phyloP scores from a whole-genome alignment of 2,329 filamentous ascomycete genomes.

The Neopestalotiopsis sp. region DNA sequence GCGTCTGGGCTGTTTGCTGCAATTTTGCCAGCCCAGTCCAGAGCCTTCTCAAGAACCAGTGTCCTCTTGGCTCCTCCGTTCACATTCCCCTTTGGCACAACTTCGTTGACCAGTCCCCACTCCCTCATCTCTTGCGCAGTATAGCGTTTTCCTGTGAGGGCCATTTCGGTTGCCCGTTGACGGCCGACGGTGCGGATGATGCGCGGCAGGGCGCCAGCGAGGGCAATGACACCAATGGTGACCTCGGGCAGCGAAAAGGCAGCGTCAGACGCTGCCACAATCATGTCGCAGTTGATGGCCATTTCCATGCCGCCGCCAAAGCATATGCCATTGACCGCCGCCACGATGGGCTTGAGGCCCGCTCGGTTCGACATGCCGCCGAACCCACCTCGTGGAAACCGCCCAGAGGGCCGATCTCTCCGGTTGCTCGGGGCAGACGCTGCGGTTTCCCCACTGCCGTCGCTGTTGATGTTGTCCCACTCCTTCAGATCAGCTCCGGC shows the following conservation, averaged over 20 bases:
- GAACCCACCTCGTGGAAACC: slow-evolving; percentile 57
- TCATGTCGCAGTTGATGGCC: slow-evolving; percentile 73
- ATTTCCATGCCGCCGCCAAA: slow-evolving; percentile 82
- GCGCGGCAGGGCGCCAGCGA: slow-evolving; percentile 73
- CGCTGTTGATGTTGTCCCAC: slow-evolving; percentile 55
- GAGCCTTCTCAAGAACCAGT: slow-evolving; percentile 59
- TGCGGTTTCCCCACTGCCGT: slow-evolving; percentile 9
- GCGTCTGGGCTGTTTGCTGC: slow-evolving; percentile 75
- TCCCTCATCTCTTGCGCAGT: slow-evolving; percentile 61
- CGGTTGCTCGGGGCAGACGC: neutral
- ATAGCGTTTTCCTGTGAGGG: slow-evolving; percentile 66
- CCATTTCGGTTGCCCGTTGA: slow-evolving; percentile 74
- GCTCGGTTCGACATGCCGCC: slow-evolving; percentile 68
- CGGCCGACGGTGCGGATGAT: slow-evolving; percentile 69
- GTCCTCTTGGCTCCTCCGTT: slow-evolving; percentile 34
- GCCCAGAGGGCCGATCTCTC: slow-evolving; percentile 22
- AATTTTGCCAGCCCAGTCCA: slow-evolving; percentile 66
- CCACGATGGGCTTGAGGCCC: slow-evolving; percentile 77
- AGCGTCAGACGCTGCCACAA: slow-evolving; percentile 64
- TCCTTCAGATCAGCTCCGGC: slow-evolving; percentile 72
- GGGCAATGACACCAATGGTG: slow-evolving; percentile 70
- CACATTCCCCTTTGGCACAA: slow-evolving; percentile 46
- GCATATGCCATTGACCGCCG: slow-evolving; percentile 77
- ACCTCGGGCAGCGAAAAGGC: slow-evolving; percentile 75
- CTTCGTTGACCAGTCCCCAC: slow-evolving; percentile 75